phyloP scores from a whole-genome alignment of 352 stramenopile species.

The Phytophthora macrochlamydospora region DNA sequence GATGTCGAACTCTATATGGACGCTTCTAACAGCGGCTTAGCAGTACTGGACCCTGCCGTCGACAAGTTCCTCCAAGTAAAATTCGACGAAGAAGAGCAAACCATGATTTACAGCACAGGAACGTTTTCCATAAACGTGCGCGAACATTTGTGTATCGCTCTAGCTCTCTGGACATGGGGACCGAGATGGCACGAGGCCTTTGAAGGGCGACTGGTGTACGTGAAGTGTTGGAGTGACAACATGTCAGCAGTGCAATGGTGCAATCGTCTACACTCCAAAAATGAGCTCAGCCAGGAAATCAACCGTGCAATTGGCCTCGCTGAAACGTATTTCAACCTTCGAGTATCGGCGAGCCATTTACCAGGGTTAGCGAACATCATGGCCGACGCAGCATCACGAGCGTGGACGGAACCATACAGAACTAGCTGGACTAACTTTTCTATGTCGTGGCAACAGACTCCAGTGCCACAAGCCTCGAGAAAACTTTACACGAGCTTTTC shows the following conservation, averaged over 20 bases:
- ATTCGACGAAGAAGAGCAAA: constrained; percentile 1
- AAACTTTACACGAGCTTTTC: not conserved
- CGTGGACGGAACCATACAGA: constrained; percentile 3
- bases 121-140: constrained; percentile 18
- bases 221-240: constrained; percentile 26
- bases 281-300: constrained; percentile 23
- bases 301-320: constrained; percentile 24
- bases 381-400: constrained; percentile 24
- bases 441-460: not conserved
- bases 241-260: constrained; percentile 6
- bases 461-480: not conserved
- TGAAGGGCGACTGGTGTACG: not conserved
- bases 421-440: constrained; percentile 1
- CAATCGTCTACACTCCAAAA: constrained; percentile 15
- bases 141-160: constrained; percentile 20
- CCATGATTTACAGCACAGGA: not conserved
- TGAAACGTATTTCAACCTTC: constrained; percentile 13
- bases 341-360: constrained; percentile 11
- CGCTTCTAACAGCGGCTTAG: not conserved
- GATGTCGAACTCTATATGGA: constrained; percentile 2
- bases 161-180: constrained; percentile 17
- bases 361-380: constrained; percentile 16
- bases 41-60: not conserved
- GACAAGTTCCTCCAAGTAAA: not conserved
- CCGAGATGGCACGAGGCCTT: not conserved